Conservation (phyloP, 768 basidiomycete genomes). For the Gymnopilus dilepis region DNA sequence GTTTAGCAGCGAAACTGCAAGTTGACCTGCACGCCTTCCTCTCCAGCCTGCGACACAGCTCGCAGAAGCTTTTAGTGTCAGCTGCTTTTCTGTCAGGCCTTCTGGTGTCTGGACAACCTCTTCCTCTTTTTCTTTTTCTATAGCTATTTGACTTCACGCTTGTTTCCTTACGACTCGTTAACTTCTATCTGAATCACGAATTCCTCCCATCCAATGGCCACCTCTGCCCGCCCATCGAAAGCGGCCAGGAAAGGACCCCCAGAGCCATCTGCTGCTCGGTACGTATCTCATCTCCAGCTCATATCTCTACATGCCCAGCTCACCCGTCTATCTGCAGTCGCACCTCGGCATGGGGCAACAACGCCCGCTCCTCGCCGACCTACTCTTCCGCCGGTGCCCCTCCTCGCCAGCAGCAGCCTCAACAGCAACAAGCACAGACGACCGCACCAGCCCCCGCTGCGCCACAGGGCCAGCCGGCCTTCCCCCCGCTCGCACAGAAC, state of each 20-base stretch:
- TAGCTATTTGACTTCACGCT: conserved; percentile 32
- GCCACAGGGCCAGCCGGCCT: conserved; percentile 1
- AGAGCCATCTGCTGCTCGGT: conserved; percentile 63
- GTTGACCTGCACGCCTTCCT: conserved; percentile 28
- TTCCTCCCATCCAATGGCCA: conserved; percentile 55
- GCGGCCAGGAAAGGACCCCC: conserved; percentile 64
- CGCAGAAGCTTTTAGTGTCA: conserved; percentile 28
- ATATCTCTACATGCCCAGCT: conserved; percentile 35
- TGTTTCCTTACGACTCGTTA: no score
- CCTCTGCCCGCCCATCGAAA: conserved; percentile 68
- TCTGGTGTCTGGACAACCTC: conserved; percentile 45
- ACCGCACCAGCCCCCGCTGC: conserved; percentile 16
- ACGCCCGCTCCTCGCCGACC: conserved; percentile 71
- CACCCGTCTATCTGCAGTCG: conserved; percentile 30
- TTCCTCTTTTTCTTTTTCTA: conserved; percentile 22
- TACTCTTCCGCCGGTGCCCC: conserved; percentile 59
- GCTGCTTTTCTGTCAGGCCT: no score
- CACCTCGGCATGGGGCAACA: conserved; percentile 63
- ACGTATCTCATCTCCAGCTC: conserved; percentile 23
- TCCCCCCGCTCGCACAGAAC: conserved; percentile 35
- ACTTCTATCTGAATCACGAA: no score
- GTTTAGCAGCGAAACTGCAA: no score
- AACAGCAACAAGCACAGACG: conserved; percentile 12
- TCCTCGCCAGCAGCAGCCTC: conserved; percentile 37
- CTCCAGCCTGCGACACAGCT: conserved; percentile 34